Evolutionary conservation across 768 basidiomycete species (phyloP), one percentile per base, ranked within the genome.

Genomic region (Mrakia blollopis): DNA sequence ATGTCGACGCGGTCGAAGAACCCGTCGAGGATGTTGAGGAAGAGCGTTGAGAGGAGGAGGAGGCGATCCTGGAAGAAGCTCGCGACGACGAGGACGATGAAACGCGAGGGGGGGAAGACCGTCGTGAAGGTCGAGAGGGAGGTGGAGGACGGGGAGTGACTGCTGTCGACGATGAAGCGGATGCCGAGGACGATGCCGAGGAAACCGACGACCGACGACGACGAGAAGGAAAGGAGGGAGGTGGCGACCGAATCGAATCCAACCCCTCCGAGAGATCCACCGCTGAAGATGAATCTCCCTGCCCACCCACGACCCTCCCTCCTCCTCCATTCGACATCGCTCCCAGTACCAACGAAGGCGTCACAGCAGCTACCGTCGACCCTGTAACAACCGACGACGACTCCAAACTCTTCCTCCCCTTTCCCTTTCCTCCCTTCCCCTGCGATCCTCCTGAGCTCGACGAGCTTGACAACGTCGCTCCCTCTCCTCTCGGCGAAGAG

Each of bases 401-500:
- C 1, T 68, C 65, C 21, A 68, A 39, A 37, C 65, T 68, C 35
- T 37, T 68, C 37, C 65, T 35, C 14, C 65, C 65, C 35, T 68
- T 68, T 10, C 65, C 65, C 39, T 68, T 39, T 9, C 65, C 37
- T 68, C 37, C 37, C 65, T 39, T 68, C 18, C 65, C 65, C 7
- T 21, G 10, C 62, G 62, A 63, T n/a, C 65, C 65, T 8, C 65
- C 65, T 8, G 35, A 18, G 1, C 37, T 23, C 65, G 65, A 44
- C 37, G 65, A 68, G 35, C 37, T 41, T 35, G 63, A 65, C 65
- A 68, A 7, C 65, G 65, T 39, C 35, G 37, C 18, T 14, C 25
- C 25, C n/a, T 68, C 37, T 68, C 65, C 25, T n/a, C 37, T 68
- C 35, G 65, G 52, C 7, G 72, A 57, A 14, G 72, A 60, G 28